Base-by-base conservation (phyloP, 768 basidiomycete genomes). In the Trametes sanguinea region DNA sequence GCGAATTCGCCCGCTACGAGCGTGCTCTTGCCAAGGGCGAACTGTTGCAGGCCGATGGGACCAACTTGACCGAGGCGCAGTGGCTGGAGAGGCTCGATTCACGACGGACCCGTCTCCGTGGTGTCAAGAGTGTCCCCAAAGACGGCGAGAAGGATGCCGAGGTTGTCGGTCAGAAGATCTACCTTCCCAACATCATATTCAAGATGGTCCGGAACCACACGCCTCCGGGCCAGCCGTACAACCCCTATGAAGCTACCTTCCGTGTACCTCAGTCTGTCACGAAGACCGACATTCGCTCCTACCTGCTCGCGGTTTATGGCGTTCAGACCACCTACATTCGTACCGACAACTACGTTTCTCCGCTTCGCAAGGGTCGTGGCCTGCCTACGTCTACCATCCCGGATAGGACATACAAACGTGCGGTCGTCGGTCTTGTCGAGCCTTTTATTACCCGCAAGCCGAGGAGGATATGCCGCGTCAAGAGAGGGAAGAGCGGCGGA, bases 221-320 rank as follows among this genome's bases (percentile, higher is more conserved):
- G 0, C 86, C 82, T 0, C 74, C 76, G 2, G 91, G 89, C 0
- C 78, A 90, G 66, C 81, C 93, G 1, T 98, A 98, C 80, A 95
- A 98, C 64, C 94, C 95, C 1, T 94, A 89, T 78, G 89, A 94
- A 74, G 95, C 94, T 8, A 98, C 95, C 2, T 96, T 98, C 79
- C 91, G 93, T 57, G 81, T 96, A 43, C 90, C 94, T n/a, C 84
- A 85, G 64, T 89, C 86, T 45, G 81, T 95, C 75, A 97, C 94
- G 45, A 98, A 98, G 76, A 92, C 89, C 59, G 95, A 98, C 76
- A 78, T 98, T 40, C 88, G 94, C 43, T 89, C 90, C 0, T 94
- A 96, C 72, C 84, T 98, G 50, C 76, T 77, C 54, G 83, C 93
- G 37, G 83, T 89, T n/a, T 98, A 98, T 68, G 91, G 92, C 63